phyloP scores from a whole-genome alignment of 768 basidiomycete genomes.

The Leccinum uliginosum region DNA sequence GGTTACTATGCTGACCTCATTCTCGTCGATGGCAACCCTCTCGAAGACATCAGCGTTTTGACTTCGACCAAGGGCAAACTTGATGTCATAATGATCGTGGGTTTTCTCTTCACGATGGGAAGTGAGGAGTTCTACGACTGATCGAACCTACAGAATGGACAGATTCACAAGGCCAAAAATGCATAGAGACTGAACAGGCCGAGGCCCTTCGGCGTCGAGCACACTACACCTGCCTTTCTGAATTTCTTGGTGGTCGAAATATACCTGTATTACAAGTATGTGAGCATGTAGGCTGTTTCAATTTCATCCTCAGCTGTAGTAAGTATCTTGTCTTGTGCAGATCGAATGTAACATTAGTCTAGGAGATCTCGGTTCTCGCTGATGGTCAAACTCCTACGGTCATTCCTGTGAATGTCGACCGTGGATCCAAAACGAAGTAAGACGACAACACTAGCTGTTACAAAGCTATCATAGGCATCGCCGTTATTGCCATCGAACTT shows the following conservation, averaged over 20 bases:
- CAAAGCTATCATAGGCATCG: too few species aligned
- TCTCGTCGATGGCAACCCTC: conserved; percentile 34
- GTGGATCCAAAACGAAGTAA: too few species aligned
- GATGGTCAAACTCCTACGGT: not conserved
- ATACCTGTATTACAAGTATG: too few species aligned
- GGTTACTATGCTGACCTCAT: conserved; percentile 36
- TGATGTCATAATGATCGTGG: conserved; percentile 33
- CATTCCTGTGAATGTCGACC: too few species aligned
- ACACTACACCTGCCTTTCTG: not conserved
- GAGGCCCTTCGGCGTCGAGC: too few species aligned
- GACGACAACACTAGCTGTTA: too few species aligned
- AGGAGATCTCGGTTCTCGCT: not conserved
- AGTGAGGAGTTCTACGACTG: not conserved
- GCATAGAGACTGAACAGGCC: not conserved
- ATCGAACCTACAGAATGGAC: conserved; percentile 20
- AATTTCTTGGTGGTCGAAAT: not conserved
- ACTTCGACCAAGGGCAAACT: conserved; percentile 29
- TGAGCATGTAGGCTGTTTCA: not conserved
- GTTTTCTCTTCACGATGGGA: conserved; percentile 1
- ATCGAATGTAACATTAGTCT: not conserved
- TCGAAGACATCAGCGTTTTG: conserved; percentile 32
- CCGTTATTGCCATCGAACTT: too few species aligned
- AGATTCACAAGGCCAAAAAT: conserved; percentile 18
- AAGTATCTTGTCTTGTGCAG: not conserved
- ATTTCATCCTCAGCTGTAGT: not conserved